These are phyloP conservation scores for Sonneratia alba DNA, from an alignment of 345 rosid genomes.

Conservation along the genomic window DNA sequence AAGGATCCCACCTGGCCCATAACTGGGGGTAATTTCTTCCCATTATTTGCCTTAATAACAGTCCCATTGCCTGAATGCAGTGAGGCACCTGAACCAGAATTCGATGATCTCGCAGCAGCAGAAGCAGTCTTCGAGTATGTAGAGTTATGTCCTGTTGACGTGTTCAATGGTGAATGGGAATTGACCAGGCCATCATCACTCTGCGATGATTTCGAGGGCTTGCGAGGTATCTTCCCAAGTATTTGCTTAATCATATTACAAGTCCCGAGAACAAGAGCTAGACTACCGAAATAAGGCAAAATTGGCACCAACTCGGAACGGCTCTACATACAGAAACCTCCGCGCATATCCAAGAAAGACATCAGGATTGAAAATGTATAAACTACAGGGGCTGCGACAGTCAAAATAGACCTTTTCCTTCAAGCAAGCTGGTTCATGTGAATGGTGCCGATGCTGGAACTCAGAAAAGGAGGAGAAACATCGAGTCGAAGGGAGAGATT, in stretches of 20 bases:
- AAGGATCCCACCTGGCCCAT: constrained; percentile 21
- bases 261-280: neutral
- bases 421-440: neutral
- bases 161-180: constrained; percentile 5
- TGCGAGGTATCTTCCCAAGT: constrained; percentile 74
- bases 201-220: constrained; percentile 55
- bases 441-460: neutral
- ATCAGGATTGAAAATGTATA: neutral
- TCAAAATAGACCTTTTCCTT: neutral
- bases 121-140: constrained; percentile 25
- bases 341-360: too few species aligned
- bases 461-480: neutral
- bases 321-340: neutral
- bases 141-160: constrained; percentile 16
- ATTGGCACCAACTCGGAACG: neutral
- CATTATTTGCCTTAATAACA: constrained; percentile 5
- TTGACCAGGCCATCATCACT: constrained; percentile 32
- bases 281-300: neutral
- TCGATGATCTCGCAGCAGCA: constrained; percentile 25
- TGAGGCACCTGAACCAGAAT: constrained; percentile 17
- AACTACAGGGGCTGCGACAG: neutral
- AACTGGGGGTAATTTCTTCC: constrained; percentile 20
- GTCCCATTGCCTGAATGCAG: constrained; percentile 30
- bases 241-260: constrained; percentile 61
- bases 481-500: neutral